A percentile compares a stretch with the other conserved stretches of the same genome.
phyloP scores from a whole-genome alignment of 768 basidiomycete species.

The Russula sp. region DNA sequence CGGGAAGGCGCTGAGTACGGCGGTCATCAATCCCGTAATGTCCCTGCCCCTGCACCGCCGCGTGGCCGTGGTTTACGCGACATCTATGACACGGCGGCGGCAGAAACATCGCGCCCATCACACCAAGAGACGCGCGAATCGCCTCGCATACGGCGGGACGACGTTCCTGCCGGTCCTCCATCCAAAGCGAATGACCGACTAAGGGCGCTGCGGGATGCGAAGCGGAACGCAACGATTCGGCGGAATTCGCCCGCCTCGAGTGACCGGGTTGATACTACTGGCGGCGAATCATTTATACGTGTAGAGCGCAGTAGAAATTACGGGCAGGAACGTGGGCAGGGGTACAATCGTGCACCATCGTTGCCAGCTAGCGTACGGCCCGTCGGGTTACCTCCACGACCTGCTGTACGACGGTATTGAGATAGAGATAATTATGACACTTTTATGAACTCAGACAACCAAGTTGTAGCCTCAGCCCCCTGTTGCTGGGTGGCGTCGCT shows the following conservation, averaged over 20 bases:
- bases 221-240: slow-evolving; percentile 33
- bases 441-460: neutral
- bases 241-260: neutral
- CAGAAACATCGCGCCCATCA: neutral
- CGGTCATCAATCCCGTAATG: slow-evolving; percentile 19
- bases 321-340: neutral
- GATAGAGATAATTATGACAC: neutral
- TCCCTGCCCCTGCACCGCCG: slow-evolving; percentile 15
- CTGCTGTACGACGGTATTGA: neutral
- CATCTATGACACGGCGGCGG: slow-evolving; percentile 34
- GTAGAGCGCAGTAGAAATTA: neutral
- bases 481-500: neutral
- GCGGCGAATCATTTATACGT: neutral
- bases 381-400: slow-evolving; percentile 6
- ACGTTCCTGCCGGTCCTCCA: slow-evolving; percentile 24
- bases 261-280: neutral
- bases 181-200: slow-evolving; percentile 43
- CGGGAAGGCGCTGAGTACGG: slow-evolving; percentile 15
- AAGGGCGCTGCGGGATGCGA: slow-evolving; percentile 47
- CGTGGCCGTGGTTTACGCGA: slow-evolving; percentile 33
- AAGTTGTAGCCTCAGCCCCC: neutral
- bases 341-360: slow-evolving; percentile 1
- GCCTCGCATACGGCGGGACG: slow-evolving; percentile 10
- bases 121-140: neutral
- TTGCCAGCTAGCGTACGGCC: neutral